Evolutionary conservation across 2,329 filamentous ascomycete species (phyloP), one percentile per base, ranked within the genome.

Genomic region (Botrytis hyacinthi): DNA sequence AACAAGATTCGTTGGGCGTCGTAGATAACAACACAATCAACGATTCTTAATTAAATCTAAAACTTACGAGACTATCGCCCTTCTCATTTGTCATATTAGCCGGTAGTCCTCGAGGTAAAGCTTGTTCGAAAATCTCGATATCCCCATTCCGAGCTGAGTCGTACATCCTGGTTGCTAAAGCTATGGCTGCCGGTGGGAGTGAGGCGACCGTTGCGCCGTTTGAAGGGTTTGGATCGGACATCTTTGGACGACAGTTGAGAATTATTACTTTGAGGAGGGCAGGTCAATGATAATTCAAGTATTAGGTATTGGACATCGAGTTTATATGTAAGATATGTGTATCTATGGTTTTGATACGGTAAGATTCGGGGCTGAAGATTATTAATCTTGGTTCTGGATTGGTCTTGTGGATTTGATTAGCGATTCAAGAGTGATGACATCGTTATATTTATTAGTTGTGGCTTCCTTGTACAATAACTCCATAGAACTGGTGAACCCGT

Each of bases 21-120:
- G 46, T 14, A 29, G n/a, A 29, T 18, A 4, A 29, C 3, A 14
- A 35, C 48, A 10, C 26, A 26, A 35, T 8, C 4, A 4, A 6
- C 14, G 16, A 8, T 29, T n/a, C 32, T n/a, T 7, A 6, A 10
- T 32, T 1, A 16, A 2, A 66, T 1, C n/a, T 44, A 40, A 72
- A 20, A 76, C 84, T 61, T 84, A 89, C 87, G 74, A 93, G 81
- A n/a, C 88, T 92, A 80, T 94, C 91, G 67, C 91, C 92, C 76
- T 92, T 91, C 68, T 91, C 87, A 78, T 93, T 93, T 35, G 90
- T 92, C 81, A 93, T 84, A 78, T 93, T 93, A 1, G 87, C 84
- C 0, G 91, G 91, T 40, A 93, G 83, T 1, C 92, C 91, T 2
- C 88, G 89, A 1, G 86, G 84, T 54, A 94, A 81, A 66, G 91